Evolutionary conservation across 129 eudicot species (phyloP).

Genomic region (Helianthus tuberosus): DNA sequence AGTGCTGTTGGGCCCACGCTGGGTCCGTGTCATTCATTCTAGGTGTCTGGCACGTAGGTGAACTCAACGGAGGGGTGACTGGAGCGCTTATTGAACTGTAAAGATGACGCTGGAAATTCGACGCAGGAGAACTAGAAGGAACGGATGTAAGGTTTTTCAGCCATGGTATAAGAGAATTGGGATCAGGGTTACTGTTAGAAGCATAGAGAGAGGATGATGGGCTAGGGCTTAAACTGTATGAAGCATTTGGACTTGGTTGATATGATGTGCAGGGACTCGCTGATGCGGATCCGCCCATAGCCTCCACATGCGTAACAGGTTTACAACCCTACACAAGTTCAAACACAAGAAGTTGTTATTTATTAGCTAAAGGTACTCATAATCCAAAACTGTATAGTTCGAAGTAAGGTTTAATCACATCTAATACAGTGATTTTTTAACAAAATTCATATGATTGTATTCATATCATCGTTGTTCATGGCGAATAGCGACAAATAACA

Average conservation of each 20-base stretch:
- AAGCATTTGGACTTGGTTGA: slow-evolving; percentile 55
- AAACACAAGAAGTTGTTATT: not conserved
- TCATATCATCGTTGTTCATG: no score
- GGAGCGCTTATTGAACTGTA: slow-evolving; percentile 97
- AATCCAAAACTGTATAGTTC: no score
- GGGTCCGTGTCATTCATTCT: slow-evolving; percentile 70
- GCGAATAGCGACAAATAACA: no score
- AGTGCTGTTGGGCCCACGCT: slow-evolving; percentile 57
- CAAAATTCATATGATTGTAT: no score
- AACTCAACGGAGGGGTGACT: slow-evolving; percentile 91
- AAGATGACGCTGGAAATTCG: slow-evolving; percentile 77
- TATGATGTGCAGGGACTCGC: slow-evolving; percentile 22
- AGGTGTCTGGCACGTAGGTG: slow-evolving; percentile 93
- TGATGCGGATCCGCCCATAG: slow-evolving; percentile 68
- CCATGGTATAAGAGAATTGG: slow-evolving; percentile 96
- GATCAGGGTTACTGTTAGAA: slow-evolving; percentile 57
- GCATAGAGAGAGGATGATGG: slow-evolving; percentile 70
- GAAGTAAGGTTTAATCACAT: no score
- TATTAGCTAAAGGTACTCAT: not conserved
- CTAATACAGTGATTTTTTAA: no score
- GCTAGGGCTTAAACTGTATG: slow-evolving; percentile 83
- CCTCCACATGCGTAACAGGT: slow-evolving; percentile 66
- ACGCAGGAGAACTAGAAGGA: slow-evolving; percentile 43
- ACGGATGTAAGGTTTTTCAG: slow-evolving; percentile 81
- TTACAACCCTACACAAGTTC: slow-evolving; percentile 73